Conservation (phyloP, 2,329 filamentous ascomycete genomes). For the Chaetomiaceae sp. region DNA sequence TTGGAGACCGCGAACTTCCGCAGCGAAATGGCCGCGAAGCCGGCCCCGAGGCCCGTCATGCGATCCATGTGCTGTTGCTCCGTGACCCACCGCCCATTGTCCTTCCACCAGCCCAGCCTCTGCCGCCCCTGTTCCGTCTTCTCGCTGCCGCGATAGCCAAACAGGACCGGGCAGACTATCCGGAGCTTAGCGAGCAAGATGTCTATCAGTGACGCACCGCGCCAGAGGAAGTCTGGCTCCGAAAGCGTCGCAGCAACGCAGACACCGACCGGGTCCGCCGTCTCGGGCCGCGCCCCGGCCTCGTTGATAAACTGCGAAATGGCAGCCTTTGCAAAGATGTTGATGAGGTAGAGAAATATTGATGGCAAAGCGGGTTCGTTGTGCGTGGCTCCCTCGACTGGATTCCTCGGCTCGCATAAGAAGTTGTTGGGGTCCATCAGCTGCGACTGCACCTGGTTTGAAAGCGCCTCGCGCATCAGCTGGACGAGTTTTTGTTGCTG, state of each 20-base stretch:
- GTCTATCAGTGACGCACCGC: conserved; percentile 63
- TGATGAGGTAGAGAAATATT: conserved; percentile 65
- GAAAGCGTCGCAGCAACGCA: conserved; percentile 64
- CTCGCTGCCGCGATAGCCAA: conserved; percentile 73
- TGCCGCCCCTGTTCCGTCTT: conserved; percentile 60
- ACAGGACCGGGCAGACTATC: conserved; percentile 73
- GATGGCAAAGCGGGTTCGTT: conserved; percentile 47
- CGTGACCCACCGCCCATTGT: conserved; percentile 52
- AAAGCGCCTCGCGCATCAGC: conserved; percentile 46
- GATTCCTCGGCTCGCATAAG: conserved; percentile 36
- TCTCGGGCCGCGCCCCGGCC: conserved; percentile 50
- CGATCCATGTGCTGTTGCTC: conserved; percentile 72
- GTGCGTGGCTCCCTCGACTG: conserved; percentile 35
- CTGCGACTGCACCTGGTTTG: conserved; percentile 40
- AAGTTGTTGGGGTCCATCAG: conserved; percentile 48
- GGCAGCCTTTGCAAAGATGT: conserved; percentile 62
- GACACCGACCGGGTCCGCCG: conserved; percentile 67
- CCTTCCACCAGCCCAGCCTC: conserved; percentile 68
- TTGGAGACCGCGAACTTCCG: conserved; percentile 70
- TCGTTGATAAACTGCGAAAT: conserved; percentile 61
- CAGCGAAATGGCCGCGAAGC: conserved; percentile 75
- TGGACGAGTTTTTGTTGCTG: conserved; percentile 39
- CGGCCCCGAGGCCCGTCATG: conserved; percentile 77
- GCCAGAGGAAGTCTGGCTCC: conserved; percentile 54
- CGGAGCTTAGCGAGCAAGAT: conserved; percentile 79